Evolutionary conservation across 1,284 basidiomycete genomes (phyloP).

Genomic region (Uromyces viciae-fabae): DNA sequence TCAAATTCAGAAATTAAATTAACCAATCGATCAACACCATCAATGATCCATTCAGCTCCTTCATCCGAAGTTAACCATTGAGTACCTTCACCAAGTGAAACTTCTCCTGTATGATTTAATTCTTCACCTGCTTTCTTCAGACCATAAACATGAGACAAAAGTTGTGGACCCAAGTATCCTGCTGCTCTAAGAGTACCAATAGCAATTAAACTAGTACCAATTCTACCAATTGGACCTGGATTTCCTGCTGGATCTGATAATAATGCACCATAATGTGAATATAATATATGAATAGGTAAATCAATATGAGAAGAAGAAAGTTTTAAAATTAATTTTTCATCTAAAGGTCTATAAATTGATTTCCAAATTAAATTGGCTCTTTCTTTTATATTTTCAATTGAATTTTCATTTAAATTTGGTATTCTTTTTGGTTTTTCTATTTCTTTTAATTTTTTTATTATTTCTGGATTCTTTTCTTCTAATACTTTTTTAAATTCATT

Average conservation of each 20-base stretch:
- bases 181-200: conserved; percentile 87
- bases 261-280: conserved; percentile 78
- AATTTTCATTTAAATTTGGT: not conserved
- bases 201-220: conserved; percentile 81
- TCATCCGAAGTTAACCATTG: conserved; percentile 80
- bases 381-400: conserved; percentile 13
- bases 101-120: conserved; percentile 59
- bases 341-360: conserved; percentile 85
- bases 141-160: conserved; percentile 87
- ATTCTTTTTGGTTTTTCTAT: not conserved
- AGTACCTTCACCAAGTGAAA: conserved; percentile 57
- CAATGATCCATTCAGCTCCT: conserved; percentile 85
- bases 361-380: conserved; percentile 63
- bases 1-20: conserved; percentile 2
- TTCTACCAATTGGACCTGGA: conserved; percentile 67
- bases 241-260: conserved; percentile 68
- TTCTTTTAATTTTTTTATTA: conserved; percentile 21
- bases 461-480: conserved; percentile 43
- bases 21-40: conserved; percentile 66
- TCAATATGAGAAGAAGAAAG: conserved; percentile 70
- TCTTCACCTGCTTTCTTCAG: conserved; percentile 68
- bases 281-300: conserved; percentile 81
- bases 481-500: conserved; percentile 1
- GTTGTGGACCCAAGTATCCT: conserved; percentile 81
- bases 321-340: conserved; percentile 81